Evolutionary conservation across 495 filamentous ascomycete genomes (phyloP).

Genomic region (Articulospora tetracladia): DNA sequence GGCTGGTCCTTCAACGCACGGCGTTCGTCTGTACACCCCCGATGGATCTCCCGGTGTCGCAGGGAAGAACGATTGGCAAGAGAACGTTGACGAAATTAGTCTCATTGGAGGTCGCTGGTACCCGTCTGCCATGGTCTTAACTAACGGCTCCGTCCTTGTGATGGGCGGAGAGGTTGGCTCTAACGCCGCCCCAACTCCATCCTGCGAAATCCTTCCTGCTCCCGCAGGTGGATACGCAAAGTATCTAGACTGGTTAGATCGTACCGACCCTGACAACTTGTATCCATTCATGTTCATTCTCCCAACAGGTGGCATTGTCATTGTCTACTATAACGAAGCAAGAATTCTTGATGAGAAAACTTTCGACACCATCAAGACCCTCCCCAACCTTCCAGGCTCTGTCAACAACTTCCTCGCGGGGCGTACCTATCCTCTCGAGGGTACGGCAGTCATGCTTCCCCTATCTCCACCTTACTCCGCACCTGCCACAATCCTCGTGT

Average conservation of each 20-base stretch:
- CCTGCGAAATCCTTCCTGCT: constrained; percentile 52
- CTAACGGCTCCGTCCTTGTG: constrained; percentile 63
- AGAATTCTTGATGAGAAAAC: constrained; percentile 53
- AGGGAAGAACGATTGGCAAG: constrained; percentile 61
- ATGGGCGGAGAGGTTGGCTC: constrained; percentile 61
- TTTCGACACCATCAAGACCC: constrained; percentile 46
- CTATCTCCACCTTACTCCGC: constrained; percentile 52
- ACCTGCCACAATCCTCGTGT: constrained; percentile 50
- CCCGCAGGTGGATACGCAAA: constrained; percentile 32
- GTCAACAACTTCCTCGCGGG: constrained; percentile 53
- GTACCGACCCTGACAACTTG: constrained; percentile 60
- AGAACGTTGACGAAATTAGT: constrained; percentile 51
- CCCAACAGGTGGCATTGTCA: constrained; percentile 54
- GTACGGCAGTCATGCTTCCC: constrained; percentile 52
- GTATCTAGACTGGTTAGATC: constrained; percentile 56
- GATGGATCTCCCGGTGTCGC: constrained; percentile 52
- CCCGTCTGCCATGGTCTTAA: constrained; percentile 59
- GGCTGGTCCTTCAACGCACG: constrained; percentile 58
- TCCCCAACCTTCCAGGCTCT: constrained; percentile 57
- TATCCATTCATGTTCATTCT: constrained; percentile 57
- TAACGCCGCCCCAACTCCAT: constrained; percentile 55
- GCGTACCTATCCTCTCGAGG: constrained; percentile 60
- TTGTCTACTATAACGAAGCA: constrained; percentile 63
- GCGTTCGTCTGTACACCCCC: constrained; percentile 60
- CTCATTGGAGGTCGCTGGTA: constrained; percentile 64